phyloP scores from a whole-genome alignment of 2,329 filamentous ascomycete species.

The Phyllosticta paracitricarpa region DNA sequence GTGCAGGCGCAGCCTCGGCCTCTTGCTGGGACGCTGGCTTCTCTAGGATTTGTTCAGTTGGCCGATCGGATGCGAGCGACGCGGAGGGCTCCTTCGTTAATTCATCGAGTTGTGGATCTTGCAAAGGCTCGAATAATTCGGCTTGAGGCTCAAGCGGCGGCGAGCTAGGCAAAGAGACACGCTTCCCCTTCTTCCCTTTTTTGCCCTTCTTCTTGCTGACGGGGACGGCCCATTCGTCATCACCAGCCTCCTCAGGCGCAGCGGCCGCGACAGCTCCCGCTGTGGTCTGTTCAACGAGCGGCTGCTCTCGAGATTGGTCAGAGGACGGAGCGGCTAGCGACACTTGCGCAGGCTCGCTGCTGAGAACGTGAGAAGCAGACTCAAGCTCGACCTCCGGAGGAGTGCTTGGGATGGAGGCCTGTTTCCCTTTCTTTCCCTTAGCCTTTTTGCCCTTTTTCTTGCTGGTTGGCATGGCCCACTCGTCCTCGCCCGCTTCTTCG shows the following conservation, averaged over 20 bases:
- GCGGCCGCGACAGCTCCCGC: not conserved
- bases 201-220: constrained; percentile 18
- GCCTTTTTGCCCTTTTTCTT: constrained; percentile 19
- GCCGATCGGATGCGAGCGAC: not conserved
- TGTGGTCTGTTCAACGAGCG: not conserved
- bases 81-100: not conserved
- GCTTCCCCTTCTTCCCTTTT: constrained; percentile 16
- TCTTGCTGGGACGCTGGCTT: not conserved
- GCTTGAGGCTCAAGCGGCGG: not conserved
- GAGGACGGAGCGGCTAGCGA: not conserved
- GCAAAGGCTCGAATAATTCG: not conserved
- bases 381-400: not conserved
- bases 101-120: not conserved
- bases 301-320: not conserved
- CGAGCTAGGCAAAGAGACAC: not conserved
- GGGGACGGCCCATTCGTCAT: constrained; percentile 10
- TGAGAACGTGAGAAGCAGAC: not conserved
- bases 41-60: not conserved
- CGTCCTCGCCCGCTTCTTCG: constrained; percentile 6
- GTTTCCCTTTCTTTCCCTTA: constrained; percentile 7
- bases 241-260: not conserved
- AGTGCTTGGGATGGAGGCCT: not conserved
- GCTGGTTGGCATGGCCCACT: constrained; percentile 6
- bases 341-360: not conserved
- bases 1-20: not conserved